phyloP scores from a whole-genome alignment of 1,284 basidiomycete genomes.

The Exobasidium cylindrosporum region DNA sequence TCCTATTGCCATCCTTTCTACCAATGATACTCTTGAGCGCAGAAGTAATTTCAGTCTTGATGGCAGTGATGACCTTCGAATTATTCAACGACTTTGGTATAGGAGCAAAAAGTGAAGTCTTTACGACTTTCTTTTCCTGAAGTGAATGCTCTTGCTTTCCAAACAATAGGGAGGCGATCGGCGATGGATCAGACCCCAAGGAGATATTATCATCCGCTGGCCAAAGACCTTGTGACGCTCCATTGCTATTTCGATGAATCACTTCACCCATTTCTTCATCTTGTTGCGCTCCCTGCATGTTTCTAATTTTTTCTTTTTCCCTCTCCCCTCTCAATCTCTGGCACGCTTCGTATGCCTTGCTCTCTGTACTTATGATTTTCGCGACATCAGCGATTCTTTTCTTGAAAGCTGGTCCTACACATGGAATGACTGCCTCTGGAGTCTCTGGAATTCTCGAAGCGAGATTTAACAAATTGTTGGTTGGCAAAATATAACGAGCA shows the following conservation, averaged over 20 bases:
- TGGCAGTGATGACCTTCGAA: not conserved
- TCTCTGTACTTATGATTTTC: conserved; percentile 27
- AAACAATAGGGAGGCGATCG: not conserved
- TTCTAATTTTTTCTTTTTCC: not conserved
- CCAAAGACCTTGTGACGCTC: not conserved
- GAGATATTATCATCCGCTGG: not conserved
- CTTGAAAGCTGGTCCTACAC: conserved; percentile 26
- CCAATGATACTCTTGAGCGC: not conserved
- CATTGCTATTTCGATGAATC: not conserved
- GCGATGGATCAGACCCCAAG: too few relatives aligned
- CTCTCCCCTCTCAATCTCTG: conserved; percentile 2
- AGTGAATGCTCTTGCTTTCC: not conserved
- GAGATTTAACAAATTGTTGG: conserved; percentile 35
- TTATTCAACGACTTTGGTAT: not conserved
- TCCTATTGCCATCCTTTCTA: not conserved
- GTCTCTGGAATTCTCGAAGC: conserved; percentile 40
- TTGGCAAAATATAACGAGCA: conserved; percentile 58
- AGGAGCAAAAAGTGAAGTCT: conserved; percentile 3
- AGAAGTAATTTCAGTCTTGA: conserved; percentile 1
- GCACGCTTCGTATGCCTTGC: conserved; percentile 23
- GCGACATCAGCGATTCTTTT: conserved; percentile 36
- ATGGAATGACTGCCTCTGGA: conserved; percentile 29
- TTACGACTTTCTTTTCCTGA: not conserved
- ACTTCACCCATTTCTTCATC: conserved; percentile 18
- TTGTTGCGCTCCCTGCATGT: conserved; percentile 2